A percentile compares a stretch with the other conserved stretches of the same genome.
Conservation (phyloP, 208 protist genomes). For the Trypanosoma platydactyli region DNA sequence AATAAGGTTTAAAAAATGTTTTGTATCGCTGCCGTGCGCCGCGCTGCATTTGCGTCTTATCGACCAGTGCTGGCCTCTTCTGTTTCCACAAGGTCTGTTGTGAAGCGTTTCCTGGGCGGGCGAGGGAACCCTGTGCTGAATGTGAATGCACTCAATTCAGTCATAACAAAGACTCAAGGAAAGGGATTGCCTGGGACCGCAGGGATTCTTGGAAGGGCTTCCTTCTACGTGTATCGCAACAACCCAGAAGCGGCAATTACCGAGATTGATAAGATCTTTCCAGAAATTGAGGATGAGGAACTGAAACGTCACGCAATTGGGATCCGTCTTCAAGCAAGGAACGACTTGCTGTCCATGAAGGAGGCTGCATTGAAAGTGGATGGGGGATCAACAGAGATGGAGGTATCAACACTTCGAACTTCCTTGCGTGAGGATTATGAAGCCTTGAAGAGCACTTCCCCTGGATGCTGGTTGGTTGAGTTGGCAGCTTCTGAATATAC, state of each 20-base stretch:
- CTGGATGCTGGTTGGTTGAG: constrained; percentile 78
- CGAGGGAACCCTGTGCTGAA: constrained; percentile 37
- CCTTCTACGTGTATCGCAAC: constrained; percentile 43
- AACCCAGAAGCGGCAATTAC: constrained; percentile 54
- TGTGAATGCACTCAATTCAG: constrained; percentile 57
- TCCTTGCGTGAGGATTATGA: constrained; percentile 63
- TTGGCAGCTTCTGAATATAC: constrained; percentile 73
- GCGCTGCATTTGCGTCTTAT: constrained; percentile 55
- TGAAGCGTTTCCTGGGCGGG: constrained; percentile 67
- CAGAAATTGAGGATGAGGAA: constrained; percentile 61
- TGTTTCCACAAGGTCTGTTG: constrained; percentile 44
- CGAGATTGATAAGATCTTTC: constrained; percentile 60
- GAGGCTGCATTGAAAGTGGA: constrained; percentile 72
- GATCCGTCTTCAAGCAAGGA: constrained; percentile 62
- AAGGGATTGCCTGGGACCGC: constrained; percentile 62
- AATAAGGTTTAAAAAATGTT: constrained; percentile 50
- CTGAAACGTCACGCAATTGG: constrained; percentile 67
- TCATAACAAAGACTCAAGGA: constrained; percentile 75
- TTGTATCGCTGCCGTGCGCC: constrained; percentile 31
- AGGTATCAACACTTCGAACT: constrained; percentile 67
- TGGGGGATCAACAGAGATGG: constrained; percentile 73
- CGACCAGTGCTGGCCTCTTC: constrained; percentile 73
- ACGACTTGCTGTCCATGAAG: constrained; percentile 74
- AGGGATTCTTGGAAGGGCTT: constrained; percentile 46
- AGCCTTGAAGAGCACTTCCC: constrained; percentile 47